Evolutionary conservation across 2,329 filamentous ascomycete species (phyloP).

Genomic region (Epichloe scottii): DNA sequence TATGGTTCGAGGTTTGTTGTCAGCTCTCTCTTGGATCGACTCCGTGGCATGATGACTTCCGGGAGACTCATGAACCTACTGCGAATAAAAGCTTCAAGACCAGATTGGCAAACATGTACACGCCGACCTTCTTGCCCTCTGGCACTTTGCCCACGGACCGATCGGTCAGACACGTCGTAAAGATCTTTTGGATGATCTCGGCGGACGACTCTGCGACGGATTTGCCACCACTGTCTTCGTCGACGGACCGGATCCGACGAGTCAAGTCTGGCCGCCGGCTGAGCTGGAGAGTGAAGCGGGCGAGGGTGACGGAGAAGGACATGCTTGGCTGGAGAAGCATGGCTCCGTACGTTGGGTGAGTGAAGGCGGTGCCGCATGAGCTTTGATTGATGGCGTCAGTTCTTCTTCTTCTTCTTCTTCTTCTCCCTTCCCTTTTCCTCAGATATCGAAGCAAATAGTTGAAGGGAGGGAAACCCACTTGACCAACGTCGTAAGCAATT

Average conservation of each 20-base stretch:
- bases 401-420: background rate
- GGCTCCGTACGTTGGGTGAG: slow-evolving; percentile 65
- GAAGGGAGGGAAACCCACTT: slow-evolving; percentile 37
- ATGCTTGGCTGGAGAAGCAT: slow-evolving; percentile 77
- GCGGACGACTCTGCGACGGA: slow-evolving; percentile 77
- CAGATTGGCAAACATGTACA: slow-evolving; percentile 86
- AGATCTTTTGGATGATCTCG: slow-evolving; percentile 80
- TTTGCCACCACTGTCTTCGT: slow-evolving; percentile 54
- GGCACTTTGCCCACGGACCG: slow-evolving; percentile 57
- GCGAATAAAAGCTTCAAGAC: slow-evolving; percentile 81
- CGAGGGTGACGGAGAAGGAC: slow-evolving; percentile 66
- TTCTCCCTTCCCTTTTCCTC: background rate
- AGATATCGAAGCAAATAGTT: too few relatives aligned
- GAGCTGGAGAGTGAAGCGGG: slow-evolving; percentile 71
- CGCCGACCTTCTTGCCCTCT: slow-evolving; percentile 74
- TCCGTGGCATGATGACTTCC: too few relatives aligned
- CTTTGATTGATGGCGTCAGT: slow-evolving; percentile 28
- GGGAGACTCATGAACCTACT: too few relatives aligned
- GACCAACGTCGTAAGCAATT: slow-evolving; percentile 58
- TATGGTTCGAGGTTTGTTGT: slow-evolving; percentile 17
- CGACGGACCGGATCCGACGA: slow-evolving; percentile 47
- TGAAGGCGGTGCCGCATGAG: slow-evolving; percentile 71
- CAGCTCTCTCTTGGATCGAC: too few relatives aligned
- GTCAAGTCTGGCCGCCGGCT: slow-evolving; percentile 71
- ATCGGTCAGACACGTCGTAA: slow-evolving; percentile 80